Base-by-base conservation (phyloP, 768 basidiomycete species). In the Psilocybe sp. region DNA sequence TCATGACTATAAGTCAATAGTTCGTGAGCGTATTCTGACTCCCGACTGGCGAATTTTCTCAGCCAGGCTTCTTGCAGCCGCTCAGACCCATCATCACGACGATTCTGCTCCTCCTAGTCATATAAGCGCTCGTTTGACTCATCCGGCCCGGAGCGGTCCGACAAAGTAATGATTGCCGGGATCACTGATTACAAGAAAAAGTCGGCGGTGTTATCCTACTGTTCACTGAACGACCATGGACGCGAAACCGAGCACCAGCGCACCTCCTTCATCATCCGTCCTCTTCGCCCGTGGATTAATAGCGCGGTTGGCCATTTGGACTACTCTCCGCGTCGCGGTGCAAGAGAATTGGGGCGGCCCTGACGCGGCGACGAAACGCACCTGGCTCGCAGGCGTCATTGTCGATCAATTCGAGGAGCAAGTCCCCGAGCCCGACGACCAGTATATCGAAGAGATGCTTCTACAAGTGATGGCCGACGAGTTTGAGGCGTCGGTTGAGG, bases 231-330 rank as follows among this genome's bases (percentile, higher is more conserved):
- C 23, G 3, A 28, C 23, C 23, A 28, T 28, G 23, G 23, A 28
- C 4, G 23, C 23, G 23, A 28, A 28, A 28, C 23, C 23, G 4
- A 28, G 23, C 7, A 28, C 15, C 19, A 51, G 63, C 20, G 52
- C 65, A 33, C 75, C 79, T 4, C 66, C 80, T 15, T 66, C 75
- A 0, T 60, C 74, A 5, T 75, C 81, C 10, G 62, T 91, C 38
- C 78, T 91, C 50, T 95, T 97, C 59, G 94, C 95, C 11, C 84
- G 92, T 16, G 92, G 92, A 2, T 81, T 89, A 4, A 78, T 96
- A 51, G 85, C 93, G 19, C 80, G 93, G 46, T 78, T 98, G 43
- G 76, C 78, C 11, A 71, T 85, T 48, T 98, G 95, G 95, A 80
- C 89, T 40, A 90, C 85, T 2, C 79, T 98, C 20, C 85, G 87